These are phyloP conservation scores for Epithele typhae DNA, from an alignment of 768 basidiomycete species.

Conservation along the genomic window DNA sequence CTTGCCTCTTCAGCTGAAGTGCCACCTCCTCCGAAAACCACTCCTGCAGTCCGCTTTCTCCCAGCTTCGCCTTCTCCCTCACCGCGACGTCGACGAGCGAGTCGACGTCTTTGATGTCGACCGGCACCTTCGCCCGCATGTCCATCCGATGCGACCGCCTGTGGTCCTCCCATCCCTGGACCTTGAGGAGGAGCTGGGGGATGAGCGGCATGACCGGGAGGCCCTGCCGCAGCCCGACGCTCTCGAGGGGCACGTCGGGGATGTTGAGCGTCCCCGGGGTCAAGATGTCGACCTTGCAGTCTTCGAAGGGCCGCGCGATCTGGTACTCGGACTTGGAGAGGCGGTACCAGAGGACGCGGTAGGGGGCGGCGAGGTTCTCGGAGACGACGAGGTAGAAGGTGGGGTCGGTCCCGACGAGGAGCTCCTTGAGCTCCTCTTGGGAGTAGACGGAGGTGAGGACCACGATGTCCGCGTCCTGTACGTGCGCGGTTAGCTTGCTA, in stretches of 20 bases:
- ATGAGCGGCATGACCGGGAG: slow-evolving; percentile 28
- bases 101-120: slow-evolving; percentile 39
- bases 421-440: slow-evolving; percentile 16
- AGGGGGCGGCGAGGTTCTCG: slow-evolving; percentile 9
- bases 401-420: slow-evolving; percentile 9
- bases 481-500: too few relatives aligned
- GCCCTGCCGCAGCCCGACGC: slow-evolving; percentile 6
- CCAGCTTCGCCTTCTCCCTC: background rate
- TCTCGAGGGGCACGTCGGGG: slow-evolving; percentile 18
- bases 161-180: slow-evolving; percentile 31
- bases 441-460: slow-evolving; percentile 7
- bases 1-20: too few relatives aligned
- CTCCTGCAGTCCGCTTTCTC: background rate
- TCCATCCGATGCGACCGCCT: slow-evolving; percentile 26
- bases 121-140: slow-evolving; percentile 33
- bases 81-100: slow-evolving; percentile 36
- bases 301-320: background rate
- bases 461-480: slow-evolving; percentile 11
- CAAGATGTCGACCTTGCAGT: slow-evolving; percentile 32
- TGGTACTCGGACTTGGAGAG: slow-evolving; percentile 3
- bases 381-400: slow-evolving; percentile 14
- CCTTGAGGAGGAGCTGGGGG: slow-evolving; percentile 28
- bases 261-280: slow-evolving; percentile 25
- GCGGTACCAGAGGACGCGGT: slow-evolving; percentile 15
- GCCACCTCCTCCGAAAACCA: slow-evolving; percentile 7